A percentile compares a stretch with the other conserved stretches of the same genome.
These are phyloP conservation scores for Carex littledalei DNA, from an alignment of 176 grass and related monocot genomes.

Conservation along the genomic window DNA sequence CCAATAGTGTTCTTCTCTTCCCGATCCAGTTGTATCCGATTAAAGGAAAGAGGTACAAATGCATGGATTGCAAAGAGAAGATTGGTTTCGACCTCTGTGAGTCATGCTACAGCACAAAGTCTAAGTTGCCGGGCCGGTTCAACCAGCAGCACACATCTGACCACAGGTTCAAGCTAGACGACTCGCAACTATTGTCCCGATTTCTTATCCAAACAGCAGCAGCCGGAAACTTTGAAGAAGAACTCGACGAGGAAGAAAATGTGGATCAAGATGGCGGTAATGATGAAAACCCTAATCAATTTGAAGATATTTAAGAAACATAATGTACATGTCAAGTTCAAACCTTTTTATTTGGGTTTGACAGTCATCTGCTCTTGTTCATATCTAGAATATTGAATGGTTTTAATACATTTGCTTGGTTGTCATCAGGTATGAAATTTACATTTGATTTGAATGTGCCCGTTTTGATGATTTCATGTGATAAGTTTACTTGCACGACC, in stretches of 20 bases:
- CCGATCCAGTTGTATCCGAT: slow-evolving; percentile 58
- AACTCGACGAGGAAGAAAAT: background rate
- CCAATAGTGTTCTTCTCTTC: slow-evolving; percentile 20
- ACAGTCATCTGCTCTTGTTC: background rate
- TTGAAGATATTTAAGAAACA: slow-evolving; percentile 2
- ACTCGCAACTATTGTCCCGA: background rate
- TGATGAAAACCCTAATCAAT: background rate
- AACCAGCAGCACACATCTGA: slow-evolving; percentile 91
- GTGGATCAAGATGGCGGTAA: slow-evolving; percentile 25
- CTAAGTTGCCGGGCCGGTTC: slow-evolving; percentile 73
- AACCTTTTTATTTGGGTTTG: background rate
- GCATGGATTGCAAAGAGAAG: slow-evolving; percentile 56
- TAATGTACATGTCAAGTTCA: background rate
- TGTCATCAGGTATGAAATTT: background rate
- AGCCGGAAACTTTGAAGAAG: slow-evolving; percentile 3
- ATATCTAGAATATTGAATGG: background rate
- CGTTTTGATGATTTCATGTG: background rate
- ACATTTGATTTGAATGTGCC: background rate
- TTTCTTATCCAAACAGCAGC: slow-evolving; percentile 3
- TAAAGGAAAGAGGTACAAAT: slow-evolving; percentile 72
- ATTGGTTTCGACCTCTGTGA: slow-evolving; percentile 78
- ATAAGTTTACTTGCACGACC: background rate
- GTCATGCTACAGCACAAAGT: slow-evolving; percentile 49
- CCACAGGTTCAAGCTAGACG: slow-evolving; percentile 59
- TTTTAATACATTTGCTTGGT: background rate